Conservation (phyloP, 805 yeast genomes). For the Suhomyces faveliae region DNA sequence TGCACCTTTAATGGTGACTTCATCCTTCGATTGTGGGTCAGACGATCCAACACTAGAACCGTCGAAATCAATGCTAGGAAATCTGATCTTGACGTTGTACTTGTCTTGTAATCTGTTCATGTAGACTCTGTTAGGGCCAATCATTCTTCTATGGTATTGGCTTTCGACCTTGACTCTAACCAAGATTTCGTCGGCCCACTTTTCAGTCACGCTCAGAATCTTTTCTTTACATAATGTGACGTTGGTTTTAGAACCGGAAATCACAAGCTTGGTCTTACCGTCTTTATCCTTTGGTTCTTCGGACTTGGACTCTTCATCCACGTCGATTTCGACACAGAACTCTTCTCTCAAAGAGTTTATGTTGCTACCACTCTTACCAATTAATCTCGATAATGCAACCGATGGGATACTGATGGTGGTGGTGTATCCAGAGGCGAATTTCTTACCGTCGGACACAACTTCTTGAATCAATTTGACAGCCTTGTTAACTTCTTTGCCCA, state of each 20-base stretch:
- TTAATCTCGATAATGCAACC: constrained; percentile 68
- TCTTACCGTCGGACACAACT: constrained; percentile 55
- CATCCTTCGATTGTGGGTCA: constrained; percentile 50
- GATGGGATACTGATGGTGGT: constrained; percentile 62
- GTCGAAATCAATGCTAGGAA: constrained; percentile 54
- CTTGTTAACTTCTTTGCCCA: constrained; percentile 56
- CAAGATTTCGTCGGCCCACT: constrained; percentile 78
- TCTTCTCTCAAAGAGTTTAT: constrained; percentile 67
- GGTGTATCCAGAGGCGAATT: constrained; percentile 46
- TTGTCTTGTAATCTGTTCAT: constrained; percentile 84
- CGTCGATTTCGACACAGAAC: constrained; percentile 74
- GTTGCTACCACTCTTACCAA: constrained; percentile 86
- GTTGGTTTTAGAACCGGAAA: constrained; percentile 77
- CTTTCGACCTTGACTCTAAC: constrained; percentile 66
- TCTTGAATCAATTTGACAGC: constrained; percentile 52
- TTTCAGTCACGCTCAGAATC: constrained; percentile 59
- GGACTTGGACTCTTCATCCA: constrained; percentile 34
- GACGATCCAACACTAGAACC: constrained; percentile 12
- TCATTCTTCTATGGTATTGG: constrained; percentile 75
- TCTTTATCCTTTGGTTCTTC: constrained; percentile 30
- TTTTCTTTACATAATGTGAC: constrained; percentile 68
- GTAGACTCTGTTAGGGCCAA: constrained; percentile 80
- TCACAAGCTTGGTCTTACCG: constrained; percentile 47
- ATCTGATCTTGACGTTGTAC: constrained; percentile 76
- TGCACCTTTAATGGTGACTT: constrained; percentile 79